phyloP scores from a whole-genome alignment of 495 filamentous ascomycete genomes.

The Aeminium ludgeri region DNA sequence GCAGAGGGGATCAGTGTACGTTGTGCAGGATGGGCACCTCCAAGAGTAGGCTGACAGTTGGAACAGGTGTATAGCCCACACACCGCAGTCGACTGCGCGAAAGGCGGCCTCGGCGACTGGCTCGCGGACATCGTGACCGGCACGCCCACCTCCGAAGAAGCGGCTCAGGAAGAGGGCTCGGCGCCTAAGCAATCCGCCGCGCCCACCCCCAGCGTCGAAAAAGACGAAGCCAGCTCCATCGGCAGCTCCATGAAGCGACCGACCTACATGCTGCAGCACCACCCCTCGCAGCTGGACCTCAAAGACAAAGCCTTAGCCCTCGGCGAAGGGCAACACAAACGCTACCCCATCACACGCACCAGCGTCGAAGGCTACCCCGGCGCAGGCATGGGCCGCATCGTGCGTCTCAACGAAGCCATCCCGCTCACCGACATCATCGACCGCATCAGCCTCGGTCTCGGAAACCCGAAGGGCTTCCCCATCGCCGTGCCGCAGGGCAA shows the following conservation, averaged over 20 bases:
- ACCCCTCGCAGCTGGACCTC: conserved; percentile 20
- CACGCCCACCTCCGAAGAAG: conserved; percentile 19
- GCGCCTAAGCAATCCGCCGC: conserved; percentile 13
- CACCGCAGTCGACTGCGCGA: conserved; percentile 80
- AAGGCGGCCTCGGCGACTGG: conserved; percentile 84
- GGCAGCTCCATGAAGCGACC: conserved; percentile 13
- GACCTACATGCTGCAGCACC: conserved; percentile 25
- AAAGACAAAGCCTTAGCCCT: conserved; percentile 18
- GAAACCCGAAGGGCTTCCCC: conserved; percentile 46
- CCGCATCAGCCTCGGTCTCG: conserved; percentile 39
- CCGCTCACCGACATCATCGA: conserved; percentile 46
- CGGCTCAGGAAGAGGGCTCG: conserved; percentile 21
- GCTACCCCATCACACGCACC: conserved; percentile 36
- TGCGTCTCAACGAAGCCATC: conserved; percentile 43
- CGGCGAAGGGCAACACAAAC: conserved; percentile 28
- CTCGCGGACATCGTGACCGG: conserved; percentile 71
- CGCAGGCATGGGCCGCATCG: conserved; percentile 62
- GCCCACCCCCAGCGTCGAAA: too few relatives aligned
- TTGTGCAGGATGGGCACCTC: not conserved
- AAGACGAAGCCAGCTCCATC: not conserved
- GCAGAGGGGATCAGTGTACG: conserved; percentile 67
- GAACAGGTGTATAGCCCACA: conserved; percentile 70
- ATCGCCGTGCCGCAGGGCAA: conserved; percentile 49
- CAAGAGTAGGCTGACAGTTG: conserved; percentile 1
- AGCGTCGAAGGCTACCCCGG: conserved; percentile 38